phyloP scores from a whole-genome alignment of 768 basidiomycete species.

The Steccherinum ochraceum region DNA sequence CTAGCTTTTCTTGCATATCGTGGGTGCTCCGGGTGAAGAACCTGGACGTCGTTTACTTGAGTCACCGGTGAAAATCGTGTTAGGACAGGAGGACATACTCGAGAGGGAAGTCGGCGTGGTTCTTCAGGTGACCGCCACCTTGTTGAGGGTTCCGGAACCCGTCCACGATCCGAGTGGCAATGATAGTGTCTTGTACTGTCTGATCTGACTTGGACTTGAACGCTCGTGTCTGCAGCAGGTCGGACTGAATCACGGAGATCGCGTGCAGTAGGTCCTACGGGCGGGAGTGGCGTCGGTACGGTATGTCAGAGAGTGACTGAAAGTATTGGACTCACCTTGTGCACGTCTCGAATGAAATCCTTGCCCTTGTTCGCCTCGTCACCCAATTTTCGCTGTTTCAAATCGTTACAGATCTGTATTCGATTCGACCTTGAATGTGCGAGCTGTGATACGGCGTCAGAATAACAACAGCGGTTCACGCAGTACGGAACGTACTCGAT shows the following conservation, averaged over 20 bases:
- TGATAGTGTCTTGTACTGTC: slow-evolving; percentile 74
- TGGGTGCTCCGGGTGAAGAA: slow-evolving; percentile 69
- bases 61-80: slow-evolving; percentile 3
- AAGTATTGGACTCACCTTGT: slow-evolving; percentile 42
- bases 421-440: slow-evolving; percentile 73
- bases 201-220: slow-evolving; percentile 71
- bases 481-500: slow-evolving; percentile 52
- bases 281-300: neutral
- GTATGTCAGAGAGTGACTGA: neutral
- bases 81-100: slow-evolving; percentile 47
- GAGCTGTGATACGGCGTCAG: slow-evolving; percentile 31
- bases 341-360: slow-evolving; percentile 57
- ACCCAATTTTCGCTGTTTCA: slow-evolving; percentile 70
- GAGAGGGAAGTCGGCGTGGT: slow-evolving; percentile 74
- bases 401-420: slow-evolving; percentile 72
- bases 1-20: slow-evolving; percentile 64
- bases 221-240: slow-evolving; percentile 61
- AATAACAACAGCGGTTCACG: neutral
- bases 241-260: slow-evolving; percentile 57
- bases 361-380: slow-evolving; percentile 70
- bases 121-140: slow-evolving; percentile 63
- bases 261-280: slow-evolving; percentile 59
- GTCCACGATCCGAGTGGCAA: slow-evolving; percentile 70
- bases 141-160: slow-evolving; percentile 73
- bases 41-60: slow-evolving; percentile 37